These are phyloP conservation scores for Ceratocystis ficicola DNA, from an alignment of 2,329 filamentous ascomycete species.

Conservation along the genomic window DNA sequence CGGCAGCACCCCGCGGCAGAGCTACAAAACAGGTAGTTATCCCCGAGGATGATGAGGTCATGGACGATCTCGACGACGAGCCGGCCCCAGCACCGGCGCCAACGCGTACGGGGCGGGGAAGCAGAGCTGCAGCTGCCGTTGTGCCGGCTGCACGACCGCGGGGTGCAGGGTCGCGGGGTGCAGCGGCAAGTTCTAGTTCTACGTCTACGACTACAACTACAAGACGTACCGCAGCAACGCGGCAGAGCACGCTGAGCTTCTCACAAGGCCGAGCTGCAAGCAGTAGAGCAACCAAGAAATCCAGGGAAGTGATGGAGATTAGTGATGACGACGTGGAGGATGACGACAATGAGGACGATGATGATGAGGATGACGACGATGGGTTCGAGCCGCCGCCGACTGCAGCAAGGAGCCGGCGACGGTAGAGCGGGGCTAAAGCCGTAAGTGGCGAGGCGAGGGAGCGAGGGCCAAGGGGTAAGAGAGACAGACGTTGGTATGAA, in stretches of 20 bases:
- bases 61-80: slow-evolving; percentile 40
- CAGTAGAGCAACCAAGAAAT: slow-evolving; percentile 28
- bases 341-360: slow-evolving; percentile 47
- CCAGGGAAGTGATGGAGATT: slow-evolving; percentile 43
- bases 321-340: slow-evolving; percentile 55
- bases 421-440: not conserved
- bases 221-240: slow-evolving; percentile 27
- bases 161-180: slow-evolving; percentile 8
- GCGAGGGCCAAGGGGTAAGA: not conserved
- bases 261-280: slow-evolving; percentile 29
- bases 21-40: slow-evolving; percentile 31
- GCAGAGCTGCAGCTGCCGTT: not conserved
- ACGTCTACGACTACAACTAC: slow-evolving; percentile 25
- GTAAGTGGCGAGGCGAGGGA: not conserved
- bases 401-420: slow-evolving; percentile 15
- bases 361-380: slow-evolving; percentile 47
- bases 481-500: not conserved
- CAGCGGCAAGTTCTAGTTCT: slow-evolving; percentile 23
- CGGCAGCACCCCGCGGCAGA: slow-evolving; percentile 32
- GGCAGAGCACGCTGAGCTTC: slow-evolving; percentile 42
- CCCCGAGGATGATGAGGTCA: slow-evolving; percentile 36
- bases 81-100: slow-evolving; percentile 28
- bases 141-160: slow-evolving; percentile 22
- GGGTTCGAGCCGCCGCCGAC: slow-evolving; percentile 39
- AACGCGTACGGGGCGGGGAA: not conserved